A percentile compares a stretch with the other conserved stretches of the same genome.
phyloP scores from a whole-genome alignment of 139 green algal species.

The Nannochloris sp. region DNA sequence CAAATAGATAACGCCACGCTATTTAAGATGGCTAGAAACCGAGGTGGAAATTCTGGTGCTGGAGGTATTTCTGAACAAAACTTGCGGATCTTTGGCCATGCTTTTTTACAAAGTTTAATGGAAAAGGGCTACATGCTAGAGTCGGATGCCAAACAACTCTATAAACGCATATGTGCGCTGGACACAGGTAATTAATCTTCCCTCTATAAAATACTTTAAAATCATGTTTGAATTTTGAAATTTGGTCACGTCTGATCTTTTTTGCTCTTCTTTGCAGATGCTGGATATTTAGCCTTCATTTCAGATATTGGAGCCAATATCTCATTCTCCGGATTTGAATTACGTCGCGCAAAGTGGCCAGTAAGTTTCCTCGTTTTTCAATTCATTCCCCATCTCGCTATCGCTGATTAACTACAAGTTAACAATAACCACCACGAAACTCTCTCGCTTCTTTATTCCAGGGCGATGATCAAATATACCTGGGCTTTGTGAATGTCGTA shows the following conservation, averaged over 20 bases:
- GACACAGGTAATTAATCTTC: not conserved
- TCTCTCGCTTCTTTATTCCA: not conserved
- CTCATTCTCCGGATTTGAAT: not conserved
- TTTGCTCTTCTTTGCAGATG: slow-evolving; percentile 1
- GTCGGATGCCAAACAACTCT: slow-evolving; percentile 4
- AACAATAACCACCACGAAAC: too few species aligned
- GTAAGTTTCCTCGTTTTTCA: too few species aligned
- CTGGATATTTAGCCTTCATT: not conserved
- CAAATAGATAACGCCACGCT: too few species aligned
- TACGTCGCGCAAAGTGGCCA: not conserved
- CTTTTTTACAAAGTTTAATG: slow-evolving; percentile 17
- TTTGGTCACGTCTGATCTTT: too few species aligned
- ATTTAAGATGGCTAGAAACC: too few species aligned
- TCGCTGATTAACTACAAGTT: too few species aligned
- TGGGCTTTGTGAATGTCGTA: slow-evolving; percentile 18
- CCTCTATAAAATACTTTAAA: too few species aligned
- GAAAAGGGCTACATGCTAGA: not conserved
- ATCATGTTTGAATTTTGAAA: too few species aligned
- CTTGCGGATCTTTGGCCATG: not conserved
- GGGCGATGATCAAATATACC: not conserved
- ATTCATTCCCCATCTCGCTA: not conserved
- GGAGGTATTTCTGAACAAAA: too few species aligned
- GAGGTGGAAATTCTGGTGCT: too few species aligned
- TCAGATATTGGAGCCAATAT: slow-evolving; percentile 4
- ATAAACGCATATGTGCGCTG: not conserved